Base-by-base conservation (phyloP, 2,329 filamentous ascomycete species). In the Ophiostoma perfectum region DNA sequence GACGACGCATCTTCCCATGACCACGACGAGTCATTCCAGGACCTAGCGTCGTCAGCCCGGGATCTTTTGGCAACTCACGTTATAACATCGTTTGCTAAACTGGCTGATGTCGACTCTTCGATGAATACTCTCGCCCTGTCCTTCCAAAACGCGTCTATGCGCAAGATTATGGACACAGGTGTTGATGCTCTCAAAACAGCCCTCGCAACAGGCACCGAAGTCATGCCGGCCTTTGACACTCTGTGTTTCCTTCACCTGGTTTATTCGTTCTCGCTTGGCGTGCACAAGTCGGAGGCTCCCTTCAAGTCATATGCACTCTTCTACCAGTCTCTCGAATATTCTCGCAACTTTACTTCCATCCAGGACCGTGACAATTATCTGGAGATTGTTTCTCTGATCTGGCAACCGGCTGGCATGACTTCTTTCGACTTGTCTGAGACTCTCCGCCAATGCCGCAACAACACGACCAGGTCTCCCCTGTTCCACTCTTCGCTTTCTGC, bases 161-260 rank as follows among this genome's bases (percentile, higher is more conserved):
- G 74, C 55, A 73, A 75, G 0, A 76, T 86, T 49, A 79, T 79
- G 5, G 71, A 74, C 2, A 77, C 71, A 6, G 84, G 83, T 8
- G 75, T 86, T 2, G 72, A 77, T 18, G 75, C 78, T 5, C 75
- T 86, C 27, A 77, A 74, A 7, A 68, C 16, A 11, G 74, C 73
- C 11, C 75, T 83, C 4, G 71, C 84, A 0, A 74, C 78, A 36
- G 81, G 80, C 2, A 72, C 73, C n/a, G 74, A 75, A 6, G 74
- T 77, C 0, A 73, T 75, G 3, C 78, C 80, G 0, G 77, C 83
- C 4, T 72, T 82, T 41, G 78, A 82, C 41, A 78, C 80, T 2
- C 72, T 86, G 1, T 85, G 82, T 73, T 81, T 86, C 70, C 73
- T 84, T 44, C 83, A 86, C 68, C 71, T 86, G 27, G 76, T 82